Evolutionary conservation across 2,329 filamentous ascomycete genomes (phyloP), one percentile per base, ranked within the genome.

Genomic region (Drechslera avenae): DNA sequence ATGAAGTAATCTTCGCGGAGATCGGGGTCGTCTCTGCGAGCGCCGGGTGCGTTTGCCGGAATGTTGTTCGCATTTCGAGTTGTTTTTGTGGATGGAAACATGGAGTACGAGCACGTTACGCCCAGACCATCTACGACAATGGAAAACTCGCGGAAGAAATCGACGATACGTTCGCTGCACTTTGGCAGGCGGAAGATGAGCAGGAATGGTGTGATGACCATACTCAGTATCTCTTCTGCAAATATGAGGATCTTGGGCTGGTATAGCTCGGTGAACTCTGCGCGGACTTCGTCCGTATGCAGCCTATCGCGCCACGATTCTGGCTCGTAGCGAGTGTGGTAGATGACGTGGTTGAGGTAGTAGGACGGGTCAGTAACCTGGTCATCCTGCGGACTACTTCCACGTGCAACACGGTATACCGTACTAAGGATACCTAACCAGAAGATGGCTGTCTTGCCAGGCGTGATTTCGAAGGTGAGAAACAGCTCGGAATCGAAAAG

Each of bases 131-230:
- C 94, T 13, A 99, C 93, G 63, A 99, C 92, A 17, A 99, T 86
- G 0, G 94, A 97, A 63, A 97, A 97, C 70, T 99, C 94, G 32
- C 94, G 87, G 78, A 99, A 97, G 75, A 99, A 99, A 75, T 99
- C 94, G 51, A 97, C 87, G 57, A 99, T 88, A 52, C 92, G 90
- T 61, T 97, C 93, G 69, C 89, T 93, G 72, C 90, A 95, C 62
- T 86, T 88, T 0, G 92, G 91, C 28, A 97, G 81, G 54, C 90
- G 92, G 68, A 90, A 88, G 76, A 92, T 89, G 10, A 99, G 82
- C 34, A 99, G 83, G 64, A 96, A 86, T 0, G 94, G 94, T 0
- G 93, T 96, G 50, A 96, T 87, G 46, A 97, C 83, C 70, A 99
- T 95, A 66, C 92, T 93, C 53, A 97, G 75, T 4, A 97, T 86